Base-by-base conservation (phyloP, 768 basidiomycete genomes). In the Suillus tomentosus region DNA sequence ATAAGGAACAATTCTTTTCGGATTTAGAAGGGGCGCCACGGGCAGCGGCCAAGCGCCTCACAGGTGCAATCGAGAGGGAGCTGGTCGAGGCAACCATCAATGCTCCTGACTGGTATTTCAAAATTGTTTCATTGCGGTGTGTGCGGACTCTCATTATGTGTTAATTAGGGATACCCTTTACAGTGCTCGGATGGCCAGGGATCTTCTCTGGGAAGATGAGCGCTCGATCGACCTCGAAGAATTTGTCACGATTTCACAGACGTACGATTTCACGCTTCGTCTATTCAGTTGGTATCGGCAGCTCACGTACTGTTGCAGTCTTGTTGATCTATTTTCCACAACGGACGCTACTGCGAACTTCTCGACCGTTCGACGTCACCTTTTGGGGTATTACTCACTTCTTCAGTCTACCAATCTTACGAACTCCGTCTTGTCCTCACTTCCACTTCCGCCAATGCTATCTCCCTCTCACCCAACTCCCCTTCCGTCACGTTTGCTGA, bases 191-290 rank as follows among this genome's bases (percentile, higher is more conserved):
- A 98, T 96, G 91, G 94, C 96, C 15, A 82, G 93, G 60, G 93
- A 97, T 72, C 78, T 99, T 45, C 80, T 99, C n/a, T 99, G 95
- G 94, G 89, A 90, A 70, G 83, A 87, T 64, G 90, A 94, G 64
- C 83, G 84, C 65, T 83, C 86, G 37, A 87, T 99, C 64, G 82
- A 87, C 59, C 84, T 96, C 54, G 86, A 89, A 55, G 88, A 97
- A 61, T 96, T 92, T 72, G 90, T 95, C 24, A 75, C 81, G 14
- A 83, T 97, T 62, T 92, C 92, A 15, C 97, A 99, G 74, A 95
- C 94, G 96, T 98, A 79, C 69, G 91, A 79, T 53, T 68, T 69
- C 62, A 65, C 31, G 24, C 56, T 14, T 56, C 60, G 51, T 31
- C 53, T 61, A 48, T 56, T 62, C 39, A 43, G 11, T 62, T 57